These are phyloP conservation scores for Immersiporthe knoxdaviesiana DNA, from an alignment of 2,329 filamentous ascomycete genomes.

Conservation along the genomic window DNA sequence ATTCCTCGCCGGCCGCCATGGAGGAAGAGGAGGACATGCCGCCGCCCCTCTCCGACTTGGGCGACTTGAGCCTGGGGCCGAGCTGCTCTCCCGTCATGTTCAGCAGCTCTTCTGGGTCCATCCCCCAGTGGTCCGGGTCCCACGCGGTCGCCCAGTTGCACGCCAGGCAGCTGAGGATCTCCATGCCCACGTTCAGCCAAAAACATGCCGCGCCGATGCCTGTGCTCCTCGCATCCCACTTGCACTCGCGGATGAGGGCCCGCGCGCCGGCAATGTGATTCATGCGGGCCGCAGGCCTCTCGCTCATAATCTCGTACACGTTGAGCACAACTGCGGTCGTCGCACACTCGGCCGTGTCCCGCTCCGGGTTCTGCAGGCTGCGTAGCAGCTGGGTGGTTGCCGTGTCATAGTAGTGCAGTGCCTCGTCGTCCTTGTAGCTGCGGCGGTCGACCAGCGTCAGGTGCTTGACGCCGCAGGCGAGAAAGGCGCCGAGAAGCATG, in stretches of 20 bases:
- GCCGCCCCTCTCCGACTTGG: slow-evolving; percentile 31
- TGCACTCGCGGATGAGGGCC: slow-evolving; percentile 85
- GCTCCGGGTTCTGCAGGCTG: slow-evolving; percentile 79
- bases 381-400: slow-evolving; percentile 78
- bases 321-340: slow-evolving; percentile 87
- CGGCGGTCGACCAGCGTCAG: slow-evolving; percentile 71
- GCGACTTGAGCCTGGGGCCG: slow-evolving; percentile 9
- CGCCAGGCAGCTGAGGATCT: slow-evolving; percentile 84
- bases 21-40: slow-evolving; percentile 28
- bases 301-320: slow-evolving; percentile 91
- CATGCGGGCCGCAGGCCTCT: slow-evolving; percentile 78
- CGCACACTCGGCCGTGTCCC: slow-evolving; percentile 82
- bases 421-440: slow-evolving; percentile 73
- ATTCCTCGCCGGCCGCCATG: slow-evolving; percentile 16
- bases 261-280: slow-evolving; percentile 85
- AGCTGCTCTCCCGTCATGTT: slow-evolving; percentile 29
- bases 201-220: slow-evolving; percentile 89
- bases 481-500: slow-evolving; percentile 85
- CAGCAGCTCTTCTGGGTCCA: slow-evolving; percentile 66
- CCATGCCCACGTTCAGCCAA: slow-evolving; percentile 91
- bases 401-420: slow-evolving; percentile 81
- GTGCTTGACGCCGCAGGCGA: slow-evolving; percentile 87
- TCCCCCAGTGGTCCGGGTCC: slow-evolving; percentile 88
- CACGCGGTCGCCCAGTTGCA: slow-evolving; percentile 87
- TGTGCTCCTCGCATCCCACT: slow-evolving; percentile 78